Base-by-base conservation (phyloP, 495 filamentous ascomycete species). In the Xylaria curta region DNA sequence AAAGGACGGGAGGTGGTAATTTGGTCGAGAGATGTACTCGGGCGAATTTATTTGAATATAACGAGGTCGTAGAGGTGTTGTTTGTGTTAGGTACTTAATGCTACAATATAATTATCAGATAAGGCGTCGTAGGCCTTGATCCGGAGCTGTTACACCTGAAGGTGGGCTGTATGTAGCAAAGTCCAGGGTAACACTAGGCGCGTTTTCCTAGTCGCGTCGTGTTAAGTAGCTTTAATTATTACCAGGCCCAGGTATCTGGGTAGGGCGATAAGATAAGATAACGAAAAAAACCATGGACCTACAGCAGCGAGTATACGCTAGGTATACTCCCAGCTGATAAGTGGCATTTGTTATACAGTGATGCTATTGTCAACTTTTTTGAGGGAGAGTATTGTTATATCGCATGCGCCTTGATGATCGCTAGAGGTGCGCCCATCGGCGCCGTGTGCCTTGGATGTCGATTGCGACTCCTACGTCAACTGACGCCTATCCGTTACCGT, bases 361-460 rank as follows among this genome's bases (percentile, higher is more conserved):
- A 54, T 38, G 7, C 31, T 38, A n/a, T 9, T 62, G 3, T 13
- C 13, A 33, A 21, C 0, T 59, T 38, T 28, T 36, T 36, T 17
- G 1, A 38, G 10, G 1, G 26, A 44, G 3, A 49, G 24, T 17
- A 33, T 19, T 38, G 7, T n/a, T 26, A 21, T 10, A 38, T n/a
- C 44, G 15, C 15, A 66, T 54, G 75, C 58, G 72, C 72, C 75
- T 78, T 78, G 61, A 87, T 88, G 86, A 81, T 87, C 74, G 63
- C 80, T 62, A 76, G 80, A 68, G 77, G 76, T 62, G 71, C 78
- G 19, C 64, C 77, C 17, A 68, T 80, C 68, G 71, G 81, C 76
- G 81, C 83, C 69, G 80, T 87, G 77, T 88, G 86, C 81, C 74
- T 86, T 54, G 75, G 81, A 79, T 88, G 86, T 76, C 85, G 78